These are phyloP conservation scores for Fonsecaea nubica DNA, from an alignment of 2,329 filamentous ascomycete species.

Conservation along the genomic window DNA sequence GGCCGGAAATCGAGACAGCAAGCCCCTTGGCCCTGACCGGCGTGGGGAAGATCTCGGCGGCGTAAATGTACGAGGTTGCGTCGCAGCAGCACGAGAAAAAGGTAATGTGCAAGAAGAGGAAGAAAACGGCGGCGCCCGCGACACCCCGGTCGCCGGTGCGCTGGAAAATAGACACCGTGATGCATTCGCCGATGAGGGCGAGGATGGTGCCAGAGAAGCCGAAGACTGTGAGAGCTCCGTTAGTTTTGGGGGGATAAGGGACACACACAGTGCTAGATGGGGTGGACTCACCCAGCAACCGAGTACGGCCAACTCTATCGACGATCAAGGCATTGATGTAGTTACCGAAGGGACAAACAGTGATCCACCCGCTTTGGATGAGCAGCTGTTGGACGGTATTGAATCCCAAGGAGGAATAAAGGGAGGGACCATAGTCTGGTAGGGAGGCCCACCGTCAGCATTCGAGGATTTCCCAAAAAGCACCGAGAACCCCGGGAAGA, in stretches of 20 bases:
- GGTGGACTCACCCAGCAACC: conserved; percentile 31
- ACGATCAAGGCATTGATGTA: conserved; percentile 44
- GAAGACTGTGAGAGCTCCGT: conserved; percentile 39
- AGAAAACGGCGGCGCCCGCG: conserved; percentile 53
- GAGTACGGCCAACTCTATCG: conserved; percentile 46
- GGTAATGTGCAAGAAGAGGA: conserved; percentile 49
- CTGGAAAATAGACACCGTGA: conserved; percentile 56
- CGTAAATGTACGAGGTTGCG: conserved; percentile 22
- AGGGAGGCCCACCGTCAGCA: background rate
- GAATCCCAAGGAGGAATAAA: conserved; percentile 24
- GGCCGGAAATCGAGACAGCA: conserved; percentile 21
- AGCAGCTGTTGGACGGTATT: conserved; percentile 16
- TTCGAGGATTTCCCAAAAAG: background rate
- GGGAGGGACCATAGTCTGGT: conserved; percentile 23
- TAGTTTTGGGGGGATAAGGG: too few species aligned
- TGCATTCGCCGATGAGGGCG: conserved; percentile 45
- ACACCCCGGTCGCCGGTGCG: conserved; percentile 54
- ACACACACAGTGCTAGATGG: too few species aligned
- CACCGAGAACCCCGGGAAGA: too few species aligned
- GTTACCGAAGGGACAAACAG: conserved; percentile 18
- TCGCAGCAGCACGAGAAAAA: conserved; percentile 46
- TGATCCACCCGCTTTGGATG: conserved; percentile 24
- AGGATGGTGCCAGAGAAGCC: conserved; percentile 45
- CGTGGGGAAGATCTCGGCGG: conserved; percentile 26
- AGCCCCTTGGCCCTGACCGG: conserved; percentile 24